These are phyloP conservation scores for Sphaceloma murrayae DNA, from an alignment of 2,329 filamentous ascomycete genomes.

Conservation along the genomic window DNA sequence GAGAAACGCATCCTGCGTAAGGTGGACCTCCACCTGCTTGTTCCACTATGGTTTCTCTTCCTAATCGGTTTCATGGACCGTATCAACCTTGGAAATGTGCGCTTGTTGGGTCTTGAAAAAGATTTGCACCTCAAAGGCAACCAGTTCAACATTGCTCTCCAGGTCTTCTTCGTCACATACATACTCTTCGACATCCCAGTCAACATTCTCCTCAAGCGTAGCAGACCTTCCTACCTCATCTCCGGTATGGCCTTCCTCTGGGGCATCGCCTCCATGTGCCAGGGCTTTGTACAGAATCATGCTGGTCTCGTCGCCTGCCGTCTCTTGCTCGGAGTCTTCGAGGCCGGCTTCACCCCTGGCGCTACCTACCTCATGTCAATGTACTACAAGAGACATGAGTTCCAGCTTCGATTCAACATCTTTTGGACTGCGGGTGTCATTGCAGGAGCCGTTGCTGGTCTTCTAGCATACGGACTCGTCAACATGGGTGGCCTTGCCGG, in stretches of 20 bases:
- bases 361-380: slow-evolving; percentile 30
- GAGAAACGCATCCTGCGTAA: slow-evolving; percentile 14
- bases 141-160: slow-evolving; percentile 31
- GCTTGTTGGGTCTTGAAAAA: slow-evolving; percentile 31
- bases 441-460: slow-evolving; percentile 34
- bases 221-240: slow-evolving; percentile 10
- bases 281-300: slow-evolving; percentile 28
- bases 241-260: slow-evolving; percentile 13
- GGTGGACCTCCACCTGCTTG: slow-evolving; percentile 13
- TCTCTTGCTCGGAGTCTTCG: slow-evolving; percentile 30
- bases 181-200: slow-evolving; percentile 29
- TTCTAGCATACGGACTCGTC: slow-evolving; percentile 32
- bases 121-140: slow-evolving; percentile 30
- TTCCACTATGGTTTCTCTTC: slow-evolving; percentile 13
- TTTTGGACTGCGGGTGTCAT: slow-evolving; percentile 36
- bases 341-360: slow-evolving; percentile 30
- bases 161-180: slow-evolving; percentile 33
- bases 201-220: slow-evolving; percentile 27
- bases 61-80: slow-evolving; percentile 35
- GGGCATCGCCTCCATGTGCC: slow-evolving; percentile 30
- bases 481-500: slow-evolving; percentile 27
- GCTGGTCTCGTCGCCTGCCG: slow-evolving; percentile 27
- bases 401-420: slow-evolving; percentile 34
- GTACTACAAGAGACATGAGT: slow-evolving; percentile 37
- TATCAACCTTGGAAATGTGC: slow-evolving; percentile 32